Base-by-base conservation (phyloP, 805 yeast genomes). In the Middelhovenomyces tepae region DNA sequence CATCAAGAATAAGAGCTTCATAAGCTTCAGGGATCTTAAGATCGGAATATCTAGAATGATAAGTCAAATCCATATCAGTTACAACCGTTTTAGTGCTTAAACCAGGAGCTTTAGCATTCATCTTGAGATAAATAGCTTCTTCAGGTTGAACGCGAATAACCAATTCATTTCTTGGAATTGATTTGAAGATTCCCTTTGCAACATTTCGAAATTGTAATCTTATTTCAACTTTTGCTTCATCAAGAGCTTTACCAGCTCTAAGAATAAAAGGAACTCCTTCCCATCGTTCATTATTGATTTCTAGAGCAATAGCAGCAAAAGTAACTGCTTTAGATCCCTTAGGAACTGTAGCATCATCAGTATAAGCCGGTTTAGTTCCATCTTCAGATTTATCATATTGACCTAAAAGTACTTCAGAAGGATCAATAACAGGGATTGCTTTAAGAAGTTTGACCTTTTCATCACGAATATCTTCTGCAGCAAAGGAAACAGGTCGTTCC, bases 1-100 rank as follows among this genome's bases (percentile, higher is more conserved):
- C 82, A 60, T 91, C 97, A 60, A 93, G 75, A 50, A 91, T 84
- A 48, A 91, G 73, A 1, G 95, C 81, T 66, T 91, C 98, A 60
- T 91, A 91, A 26, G 97, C 97, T 67, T 89, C 95, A 28, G 98
- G 97, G 51, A 91, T 87, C 78, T 91, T 81, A 63, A 84, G 80
- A 54, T 84, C 80, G 43, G 81, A 65, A 65, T 80, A 91, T 54
- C 96, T 75, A 32, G 68, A 66, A 35, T 78, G 63, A 59, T 91
- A 91, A 22, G 93, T 81, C 53, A 91, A 69, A 56, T 91, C 95
- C 51, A 91, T 73, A 55, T 89, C 96, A 17, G 95, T 84, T 39
- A 83, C 71, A 19, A 89, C 75, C 13, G 91, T 79, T 48, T 74
- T 72, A 47, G 81, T 80, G 32, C 89, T 71, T 39, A 87, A 69